Evolutionary conservation across 2,329 filamentous ascomycete species (phyloP).

Genomic region (Alternaria consortialis): DNA sequence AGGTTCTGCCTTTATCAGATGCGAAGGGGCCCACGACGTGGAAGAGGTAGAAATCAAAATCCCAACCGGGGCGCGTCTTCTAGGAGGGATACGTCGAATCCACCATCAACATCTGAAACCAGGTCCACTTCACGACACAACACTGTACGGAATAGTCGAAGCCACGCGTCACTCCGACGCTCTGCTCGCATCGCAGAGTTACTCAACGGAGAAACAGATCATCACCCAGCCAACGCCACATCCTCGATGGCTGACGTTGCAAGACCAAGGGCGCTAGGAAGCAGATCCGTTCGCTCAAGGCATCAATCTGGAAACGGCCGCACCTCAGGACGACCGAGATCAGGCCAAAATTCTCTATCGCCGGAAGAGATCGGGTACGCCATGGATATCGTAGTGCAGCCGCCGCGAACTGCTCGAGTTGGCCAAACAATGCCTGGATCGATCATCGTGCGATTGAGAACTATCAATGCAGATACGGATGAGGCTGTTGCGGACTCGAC

Average conservation of each 20-base stretch:
- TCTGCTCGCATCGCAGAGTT: constrained; percentile 46
- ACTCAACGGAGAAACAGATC: constrained; percentile 37
- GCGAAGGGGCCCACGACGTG: constrained; percentile 47
- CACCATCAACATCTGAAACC: constrained; percentile 20
- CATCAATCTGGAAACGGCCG: constrained; percentile 36
- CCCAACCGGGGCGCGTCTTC: constrained; percentile 36
- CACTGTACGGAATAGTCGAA: constrained; percentile 27
- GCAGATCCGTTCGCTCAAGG: constrained; percentile 43
- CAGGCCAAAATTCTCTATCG: constrained; percentile 33
- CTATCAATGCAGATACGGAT: constrained; percentile 42
- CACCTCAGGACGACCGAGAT: constrained; percentile 35
- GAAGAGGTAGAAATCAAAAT: constrained; percentile 48
- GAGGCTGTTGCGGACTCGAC: constrained; percentile 45
- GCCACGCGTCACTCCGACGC: constrained; percentile 39
- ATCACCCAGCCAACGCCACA: constrained; percentile 24
- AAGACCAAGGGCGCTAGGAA: constrained; percentile 45
- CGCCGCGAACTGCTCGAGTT: constrained; percentile 44
- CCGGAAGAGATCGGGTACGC: constrained; percentile 46
- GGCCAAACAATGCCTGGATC: constrained; percentile 44
- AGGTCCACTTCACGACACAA: constrained; percentile 24
- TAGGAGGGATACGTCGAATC: constrained; percentile 38
- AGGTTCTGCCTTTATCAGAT: constrained; percentile 48
- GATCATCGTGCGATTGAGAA: constrained; percentile 47
- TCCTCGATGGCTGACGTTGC: constrained; percentile 51
- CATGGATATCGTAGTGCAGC: constrained; percentile 52